Conservation (phyloP, 2,329 filamentous ascomycete genomes). For the Epichloe uncinata region DNA sequence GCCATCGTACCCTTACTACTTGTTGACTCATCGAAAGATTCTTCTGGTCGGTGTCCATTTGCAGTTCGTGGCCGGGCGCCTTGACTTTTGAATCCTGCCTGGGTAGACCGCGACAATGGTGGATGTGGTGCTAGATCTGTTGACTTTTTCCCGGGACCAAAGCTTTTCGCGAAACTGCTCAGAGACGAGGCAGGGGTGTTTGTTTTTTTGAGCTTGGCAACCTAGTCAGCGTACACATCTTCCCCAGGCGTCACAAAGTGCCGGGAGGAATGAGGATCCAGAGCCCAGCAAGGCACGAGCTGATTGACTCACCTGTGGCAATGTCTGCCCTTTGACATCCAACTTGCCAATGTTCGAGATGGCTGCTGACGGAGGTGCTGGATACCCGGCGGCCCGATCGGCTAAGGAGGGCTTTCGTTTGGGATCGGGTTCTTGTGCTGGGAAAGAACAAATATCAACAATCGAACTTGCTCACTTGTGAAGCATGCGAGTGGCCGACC, state of each 20-base stretch:
- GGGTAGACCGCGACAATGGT: slow-evolving; percentile 35
- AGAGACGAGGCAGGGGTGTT: slow-evolving; percentile 15
- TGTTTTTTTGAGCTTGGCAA: slow-evolving; percentile 22
- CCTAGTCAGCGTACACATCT: neutral
- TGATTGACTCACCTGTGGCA: slow-evolving; percentile 17
- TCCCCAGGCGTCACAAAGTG: neutral
- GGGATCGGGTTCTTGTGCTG: slow-evolving; percentile 40
- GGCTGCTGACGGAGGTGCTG: slow-evolving; percentile 15
- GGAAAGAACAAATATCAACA: slow-evolving; percentile 9
- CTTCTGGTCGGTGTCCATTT: slow-evolving; percentile 26
- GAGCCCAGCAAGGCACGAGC: neutral
- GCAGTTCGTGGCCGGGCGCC: slow-evolving; percentile 24
- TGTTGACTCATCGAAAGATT: slow-evolving; percentile 22
- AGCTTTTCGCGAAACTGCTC: slow-evolving; percentile 41
- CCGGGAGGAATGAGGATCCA: neutral
- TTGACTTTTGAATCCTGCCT: slow-evolving; percentile 29
- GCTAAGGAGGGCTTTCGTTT: slow-evolving; percentile 47
- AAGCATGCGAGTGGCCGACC: neutral
- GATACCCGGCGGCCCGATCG: slow-evolving; percentile 41
- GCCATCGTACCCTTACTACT: slow-evolving; percentile 23
- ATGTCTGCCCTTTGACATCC: slow-evolving; percentile 30
- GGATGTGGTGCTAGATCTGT: slow-evolving; percentile 39
- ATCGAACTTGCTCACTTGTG: neutral
- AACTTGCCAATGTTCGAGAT: slow-evolving; percentile 24
- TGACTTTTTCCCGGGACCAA: slow-evolving; percentile 39